Percentiles rank a stretch among this genome's conserved stretches.
Conservation (phyloP, 495 filamentous ascomycete species). For the Oidiodendron maius region DNA sequence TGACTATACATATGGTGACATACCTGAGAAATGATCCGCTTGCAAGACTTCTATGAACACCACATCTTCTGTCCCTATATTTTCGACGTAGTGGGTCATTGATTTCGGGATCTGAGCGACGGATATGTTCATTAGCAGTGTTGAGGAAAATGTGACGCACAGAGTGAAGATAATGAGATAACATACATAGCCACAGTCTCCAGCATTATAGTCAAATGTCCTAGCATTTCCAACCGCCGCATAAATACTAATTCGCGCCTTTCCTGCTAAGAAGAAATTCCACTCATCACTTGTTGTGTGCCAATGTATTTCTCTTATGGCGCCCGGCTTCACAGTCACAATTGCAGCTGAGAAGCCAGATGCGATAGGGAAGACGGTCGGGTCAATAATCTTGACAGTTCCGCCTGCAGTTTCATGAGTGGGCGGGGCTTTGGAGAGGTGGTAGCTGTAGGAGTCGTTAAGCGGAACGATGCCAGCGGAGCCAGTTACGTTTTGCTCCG, state of each 20-base stretch:
- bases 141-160: too few relatives aligned
- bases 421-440: slow-evolving; percentile 59
- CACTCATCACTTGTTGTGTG: slow-evolving; percentile 70
- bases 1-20: too few relatives aligned
- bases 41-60: slow-evolving; percentile 67
- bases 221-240: slow-evolving; percentile 48
- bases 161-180: too few relatives aligned
- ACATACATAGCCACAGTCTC: slow-evolving; percentile 55
- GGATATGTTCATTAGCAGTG: too few relatives aligned
- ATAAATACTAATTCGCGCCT: slow-evolving; percentile 62
- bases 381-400: slow-evolving; percentile 62
- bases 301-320: slow-evolving; percentile 78
- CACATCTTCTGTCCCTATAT: slow-evolving; percentile 60
- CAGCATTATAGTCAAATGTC: slow-evolving; percentile 72
- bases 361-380: slow-evolving; percentile 53
- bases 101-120: slow-evolving; percentile 54
- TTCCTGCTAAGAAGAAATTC: slow-evolving; percentile 67
- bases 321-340: slow-evolving; percentile 61
- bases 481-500: slow-evolving; percentile 54
- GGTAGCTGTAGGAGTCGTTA: slow-evolving; percentile 55
- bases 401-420: slow-evolving; percentile 55
- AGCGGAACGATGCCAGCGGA: slow-evolving; percentile 48
- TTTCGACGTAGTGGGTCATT: slow-evolving; percentile 69
- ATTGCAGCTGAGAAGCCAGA: slow-evolving; percentile 54
- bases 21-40: slow-evolving; percentile 29